A percentile compares a stretch with the other conserved stretches of the same genome.
Evolutionary conservation across 306 rosid species (phyloP).

Genomic region (barrel medic (Medicago truncatula)): DNA sequence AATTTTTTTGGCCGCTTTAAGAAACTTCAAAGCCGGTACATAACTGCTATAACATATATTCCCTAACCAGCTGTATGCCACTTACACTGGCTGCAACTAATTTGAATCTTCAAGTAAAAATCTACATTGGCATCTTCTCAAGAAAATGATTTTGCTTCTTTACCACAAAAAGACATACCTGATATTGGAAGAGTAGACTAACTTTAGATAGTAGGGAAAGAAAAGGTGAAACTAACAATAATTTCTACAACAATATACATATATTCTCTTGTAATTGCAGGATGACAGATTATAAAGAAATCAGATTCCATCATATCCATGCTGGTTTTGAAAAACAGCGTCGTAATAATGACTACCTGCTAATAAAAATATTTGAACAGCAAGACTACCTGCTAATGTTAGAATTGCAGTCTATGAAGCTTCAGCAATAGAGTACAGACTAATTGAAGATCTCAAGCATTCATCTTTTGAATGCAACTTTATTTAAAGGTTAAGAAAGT

Average conservation of each 20-base stretch:
- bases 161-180: slow-evolving; percentile 46
- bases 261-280: slow-evolving; percentile 7
- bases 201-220: background rate
- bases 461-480: background rate
- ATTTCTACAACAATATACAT: slow-evolving; percentile 22
- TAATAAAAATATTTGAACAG: background rate
- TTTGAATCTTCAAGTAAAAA: slow-evolving; percentile 20
- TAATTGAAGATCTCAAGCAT: background rate
- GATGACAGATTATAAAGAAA: background rate
- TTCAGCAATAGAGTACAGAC: background rate
- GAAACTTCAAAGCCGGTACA: slow-evolving; percentile 15
- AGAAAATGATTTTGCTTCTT: slow-evolving; percentile 36
- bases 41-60: slow-evolving; percentile 4
- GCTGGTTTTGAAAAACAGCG: slow-evolving; percentile 8
- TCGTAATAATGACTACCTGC: background rate
- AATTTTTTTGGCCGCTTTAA: slow-evolving; percentile 7
- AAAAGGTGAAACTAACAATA: slow-evolving; percentile 15
- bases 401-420: background rate
- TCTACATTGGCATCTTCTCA: slow-evolving; percentile 41
- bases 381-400: background rate
- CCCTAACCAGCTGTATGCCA: slow-evolving; percentile 7
- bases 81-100: slow-evolving; percentile 25
- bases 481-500: background rate
- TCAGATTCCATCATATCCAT: slow-evolving; percentile 8
- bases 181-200: slow-evolving; percentile 21